Base-by-base conservation (phyloP, 2,329 filamentous ascomycete genomes). In the Catunica adiposa region DNA sequence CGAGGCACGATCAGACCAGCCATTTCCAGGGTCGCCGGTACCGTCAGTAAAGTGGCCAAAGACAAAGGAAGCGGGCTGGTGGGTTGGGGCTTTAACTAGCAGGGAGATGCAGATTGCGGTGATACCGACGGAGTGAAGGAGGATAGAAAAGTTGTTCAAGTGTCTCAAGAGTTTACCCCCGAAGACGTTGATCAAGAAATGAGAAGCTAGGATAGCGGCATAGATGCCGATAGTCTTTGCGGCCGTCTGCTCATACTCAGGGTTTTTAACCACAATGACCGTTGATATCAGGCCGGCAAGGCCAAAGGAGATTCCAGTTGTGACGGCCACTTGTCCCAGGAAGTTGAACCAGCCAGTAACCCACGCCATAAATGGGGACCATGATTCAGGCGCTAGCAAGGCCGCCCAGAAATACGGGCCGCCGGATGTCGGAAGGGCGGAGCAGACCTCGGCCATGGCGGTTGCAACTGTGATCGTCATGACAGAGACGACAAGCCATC, bases 371-470 rank as follows among this genome's bases (percentile, higher is more conserved):
- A 60, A 56, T 3, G 57, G 58, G 17, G 56, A 53, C 58, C 58
- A 60, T 14, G 37, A 47, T 15, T 51, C 66, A 1, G 76, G 76
- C 2, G 77, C 75, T 31, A 80, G 69, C 60, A 79, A 71, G 1
- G 76, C 76, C 1, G 76, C 70, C 77, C 78, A 80, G 64, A 78
- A 80, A 62, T 81, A 80, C 1, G 77, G 76, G 1, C 77, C 77
- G 40, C 77, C 77, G 48, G 70, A 72, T 1, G 76, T 79, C 0
- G 77, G 77, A 58, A 79, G 77, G 0, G 77, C 77, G 4, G 73
- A 77, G 5, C 78, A 75, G 61, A 80, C 77, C 62, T 80, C 77
- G 17, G 75, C 76, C 75, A 80, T 79, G 53, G 73, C 71, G 5
- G 72, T 65, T 11, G 58, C 58, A 22, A 74, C 70, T 54, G 70